phyloP scores from a whole-genome alignment of 164 flowering plant genomes.

The Magnolia kwangsiensis region DNA sequence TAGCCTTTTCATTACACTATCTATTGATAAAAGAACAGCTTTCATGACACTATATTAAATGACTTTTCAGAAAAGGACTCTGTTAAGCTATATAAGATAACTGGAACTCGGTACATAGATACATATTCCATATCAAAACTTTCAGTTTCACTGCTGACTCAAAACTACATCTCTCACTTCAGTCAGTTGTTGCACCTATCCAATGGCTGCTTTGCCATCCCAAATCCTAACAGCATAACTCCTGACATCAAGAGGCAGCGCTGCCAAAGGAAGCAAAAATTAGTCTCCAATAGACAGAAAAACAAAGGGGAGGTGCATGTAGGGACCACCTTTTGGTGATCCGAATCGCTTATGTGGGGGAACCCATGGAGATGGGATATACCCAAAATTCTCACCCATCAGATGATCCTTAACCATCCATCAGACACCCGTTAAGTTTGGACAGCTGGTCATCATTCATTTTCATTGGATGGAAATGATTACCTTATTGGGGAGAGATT shows the following conservation, averaged over 20 bases:
- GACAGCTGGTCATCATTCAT: too few relatives aligned
- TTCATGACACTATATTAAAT: neutral
- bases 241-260: neutral
- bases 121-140: neutral
- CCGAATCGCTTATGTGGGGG: too few relatives aligned
- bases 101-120: neutral
- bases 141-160: neutral
- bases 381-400: too few relatives aligned
- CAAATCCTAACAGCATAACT: neutral
- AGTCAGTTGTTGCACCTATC: neutral
- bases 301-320: too few relatives aligned
- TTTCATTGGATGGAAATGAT: too few relatives aligned
- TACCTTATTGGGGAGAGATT: too few relatives aligned
- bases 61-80: neutral
- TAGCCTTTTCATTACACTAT: neutral
- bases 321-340: too few relatives aligned
- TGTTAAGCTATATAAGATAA: neutral
- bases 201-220: neutral
- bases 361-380: too few relatives aligned
- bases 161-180: neutral
- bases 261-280: neutral
- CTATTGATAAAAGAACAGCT: neutral
- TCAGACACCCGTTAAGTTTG: too few relatives aligned
- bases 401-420: too few relatives aligned
- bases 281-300: too few relatives aligned